Base-by-base conservation (phyloP, 2,329 filamentous ascomycete species). In the Aureobasidium subglaciale region DNA sequence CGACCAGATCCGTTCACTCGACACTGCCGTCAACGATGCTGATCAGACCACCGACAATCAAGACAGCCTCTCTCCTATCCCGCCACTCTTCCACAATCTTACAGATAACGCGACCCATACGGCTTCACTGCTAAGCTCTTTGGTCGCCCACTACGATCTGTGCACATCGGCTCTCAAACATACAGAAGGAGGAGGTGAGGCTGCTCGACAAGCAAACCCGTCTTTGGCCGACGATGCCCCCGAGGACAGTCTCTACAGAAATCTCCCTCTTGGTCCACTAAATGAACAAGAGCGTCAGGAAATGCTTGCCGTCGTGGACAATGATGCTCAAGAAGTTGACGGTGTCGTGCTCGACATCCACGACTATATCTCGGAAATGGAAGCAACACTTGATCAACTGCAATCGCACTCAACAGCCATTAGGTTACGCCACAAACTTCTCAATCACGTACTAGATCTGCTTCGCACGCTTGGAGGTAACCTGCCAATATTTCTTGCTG, bases 131-230 rank as follows among this genome's bases (percentile, higher is more conserved):
- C 80, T 97, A 1, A 82, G 89, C 56, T 90, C 87, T 1, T 75
- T 97, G 4, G 90, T 90, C 7, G 82, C 81, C 24, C 92, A 97
- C 71, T 96, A 96, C 67, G 92, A 97, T 69, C 82, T 95, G 61
- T 96, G 92, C 69, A 88, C 95, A 13, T 92, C 86, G 1, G 92
- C 92, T 1, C 86, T 96, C 40, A 88, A 90, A 58, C 90, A 92
- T 49, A 96, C 91, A 3, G 90, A 96, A 72, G 75, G 75, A 56
- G 75, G 76, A 9, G 72, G 73, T 10, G 74, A 74, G 58, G 75
- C 75, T 13, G 75, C 74, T 2, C 71, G 68, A n/a, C 58, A 59
- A 57, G 68, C 68, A 24, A 60, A 59, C 11, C 56, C 61, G 13
- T 60, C 53, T 1, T 69, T 65, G 13, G 63, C 64, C 29, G 61